These are phyloP conservation scores for bread wheat (Triticum aestivum) DNA, from an alignment of 176 grass and related monocot genomes.

Conservation along the genomic window IWGSC_CS_RefSeq_v2.1 NC_057795.1:608577085-608577584, in stretches of 20 bases:
- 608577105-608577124: not conserved
- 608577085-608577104: not conserved
- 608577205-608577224: not conserved
- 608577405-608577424: not conserved
- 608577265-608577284: too few relatives aligned
- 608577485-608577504: not conserved
- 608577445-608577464: not conserved
- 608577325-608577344: not conserved
- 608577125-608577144: not conserved
- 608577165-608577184: not conserved
- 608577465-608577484: not conserved
- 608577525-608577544: constrained; percentile 27
- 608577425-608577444: not conserved
- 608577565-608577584: constrained; percentile 19
- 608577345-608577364: not conserved
- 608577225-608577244: not conserved
- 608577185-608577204: not conserved
- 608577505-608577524: not conserved
- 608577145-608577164: not conserved
- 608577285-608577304: too few relatives aligned
- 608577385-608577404: not conserved
- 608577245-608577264: too few relatives aligned
- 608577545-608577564: not conserved
- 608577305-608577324: too few relatives aligned
- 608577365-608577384: not conserved